Evolutionary conservation across 1,284 basidiomycete genomes (phyloP).

Genomic region (Irpex sp.): DNA sequence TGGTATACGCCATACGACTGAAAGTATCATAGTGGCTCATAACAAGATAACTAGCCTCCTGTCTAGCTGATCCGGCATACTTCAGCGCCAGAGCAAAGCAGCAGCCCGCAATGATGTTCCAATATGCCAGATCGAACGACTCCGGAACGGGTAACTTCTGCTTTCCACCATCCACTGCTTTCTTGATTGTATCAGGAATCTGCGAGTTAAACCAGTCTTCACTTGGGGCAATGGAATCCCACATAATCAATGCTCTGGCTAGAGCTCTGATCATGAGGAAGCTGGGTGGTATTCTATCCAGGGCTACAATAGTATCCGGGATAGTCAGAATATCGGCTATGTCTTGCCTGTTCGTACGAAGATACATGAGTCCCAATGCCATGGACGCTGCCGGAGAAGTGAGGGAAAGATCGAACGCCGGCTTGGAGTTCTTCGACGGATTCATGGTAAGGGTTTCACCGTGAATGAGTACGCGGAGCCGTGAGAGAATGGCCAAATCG

Average conservation of each 20-base stretch:
- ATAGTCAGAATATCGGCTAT: conserved; percentile 83
- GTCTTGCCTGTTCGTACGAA: conserved; percentile 81
- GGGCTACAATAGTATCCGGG: conserved; percentile 73
- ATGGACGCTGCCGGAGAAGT: conserved; percentile 90
- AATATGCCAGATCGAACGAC: conserved; percentile 81
- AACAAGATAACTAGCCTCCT: conserved; percentile 82
- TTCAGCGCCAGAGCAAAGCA: conserved; percentile 92
- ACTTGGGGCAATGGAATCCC: conserved; percentile 74
- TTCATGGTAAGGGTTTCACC: conserved; percentile 48
- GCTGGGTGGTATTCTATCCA: conserved; percentile 87
- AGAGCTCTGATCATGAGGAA: conserved; percentile 83
- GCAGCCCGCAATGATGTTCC: conserved; percentile 85
- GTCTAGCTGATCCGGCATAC: conserved; percentile 88
- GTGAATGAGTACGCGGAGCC: conserved; percentile 68
- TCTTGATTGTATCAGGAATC: conserved; percentile 68
- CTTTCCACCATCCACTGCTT: conserved; percentile 50
- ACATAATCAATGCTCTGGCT: conserved; percentile 82
- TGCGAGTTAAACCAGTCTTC: conserved; percentile 77
- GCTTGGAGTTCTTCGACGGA: conserved; percentile 35
- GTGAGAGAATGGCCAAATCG: conserved; percentile 65
- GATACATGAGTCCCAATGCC: conserved; percentile 89
- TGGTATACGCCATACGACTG: conserved; percentile 60
- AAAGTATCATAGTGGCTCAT: conserved; percentile 81
- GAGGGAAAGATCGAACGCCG: conserved; percentile 76
- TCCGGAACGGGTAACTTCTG: conserved; percentile 61